A percentile compares a stretch with the other conserved stretches of the same genome.
phyloP scores from a whole-genome alignment of 306 rosid species.

The Begonia loranthoides region DNA sequence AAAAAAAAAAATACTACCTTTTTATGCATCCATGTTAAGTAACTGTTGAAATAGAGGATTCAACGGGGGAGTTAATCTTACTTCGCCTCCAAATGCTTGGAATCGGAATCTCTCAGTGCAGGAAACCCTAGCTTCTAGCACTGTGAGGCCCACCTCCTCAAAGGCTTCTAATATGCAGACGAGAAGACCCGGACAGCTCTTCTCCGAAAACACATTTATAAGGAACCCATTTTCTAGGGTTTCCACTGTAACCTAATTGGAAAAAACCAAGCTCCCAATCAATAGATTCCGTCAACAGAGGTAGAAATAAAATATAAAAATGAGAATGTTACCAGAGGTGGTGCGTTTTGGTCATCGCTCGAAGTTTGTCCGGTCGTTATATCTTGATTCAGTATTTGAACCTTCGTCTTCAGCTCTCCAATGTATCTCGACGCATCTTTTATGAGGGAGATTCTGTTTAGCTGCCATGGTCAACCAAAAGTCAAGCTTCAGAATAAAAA shows the following conservation, averaged over 20 bases:
- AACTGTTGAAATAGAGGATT: no score
- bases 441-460: constrained; percentile 59
- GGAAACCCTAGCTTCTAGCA: constrained; percentile 98
- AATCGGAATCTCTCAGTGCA: constrained; percentile 70
- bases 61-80: constrained; percentile 1
- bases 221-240: constrained; percentile 73
- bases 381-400: constrained; percentile 68
- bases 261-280: background rate
- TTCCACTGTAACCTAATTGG: constrained; percentile 67
- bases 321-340: constrained; percentile 43
- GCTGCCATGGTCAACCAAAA: constrained; percentile 30
- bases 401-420: constrained; percentile 65
- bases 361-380: constrained; percentile 36
- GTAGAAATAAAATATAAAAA: background rate
- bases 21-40: background rate
- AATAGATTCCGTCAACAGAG: background rate
- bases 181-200: constrained; percentile 74
- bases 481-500: background rate
- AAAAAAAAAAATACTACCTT: background rate
- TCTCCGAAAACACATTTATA: constrained; percentile 53
- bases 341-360: constrained; percentile 22
- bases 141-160: constrained; percentile 76
- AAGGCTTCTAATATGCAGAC: constrained; percentile 72
- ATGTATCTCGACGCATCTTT: constrained; percentile 84
- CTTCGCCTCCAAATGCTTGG: constrained; percentile 85